A percentile compares a stretch with the other conserved stretches of the same genome.
Conservation (phyloP, 345 rosid genomes). For the Lumnitzera racemosa region DNA sequence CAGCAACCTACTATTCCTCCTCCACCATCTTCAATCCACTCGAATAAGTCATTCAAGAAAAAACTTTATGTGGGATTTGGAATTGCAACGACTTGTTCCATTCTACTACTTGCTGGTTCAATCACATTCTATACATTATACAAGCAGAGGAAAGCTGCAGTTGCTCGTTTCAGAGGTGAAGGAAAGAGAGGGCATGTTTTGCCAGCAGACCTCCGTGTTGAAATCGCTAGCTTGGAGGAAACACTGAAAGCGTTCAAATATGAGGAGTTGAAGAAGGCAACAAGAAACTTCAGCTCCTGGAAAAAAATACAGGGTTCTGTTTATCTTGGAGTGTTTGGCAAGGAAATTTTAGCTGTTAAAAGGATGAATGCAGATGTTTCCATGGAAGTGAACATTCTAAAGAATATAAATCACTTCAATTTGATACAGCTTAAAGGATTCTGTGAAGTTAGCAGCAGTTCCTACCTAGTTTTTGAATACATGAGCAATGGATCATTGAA, state of each 20-base stretch:
- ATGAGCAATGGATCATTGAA: conserved; percentile 30
- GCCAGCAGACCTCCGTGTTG: conserved; percentile 21
- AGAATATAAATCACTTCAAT: conserved; percentile 39
- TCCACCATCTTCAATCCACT: conserved; percentile 14
- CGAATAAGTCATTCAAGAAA: conserved; percentile 13
- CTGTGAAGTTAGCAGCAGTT: conserved; percentile 20
- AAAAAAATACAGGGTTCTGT: conserved; percentile 33
- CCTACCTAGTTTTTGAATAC: conserved; percentile 31
- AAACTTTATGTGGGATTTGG: conserved; percentile 16
- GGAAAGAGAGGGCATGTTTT: neutral
- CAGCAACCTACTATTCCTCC: conserved; percentile 7
- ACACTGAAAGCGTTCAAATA: conserved; percentile 20
- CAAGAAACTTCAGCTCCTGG: conserved; percentile 27
- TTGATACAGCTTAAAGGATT: conserved; percentile 32
- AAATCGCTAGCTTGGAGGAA: conserved; percentile 37
- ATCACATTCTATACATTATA: conserved; percentile 10
- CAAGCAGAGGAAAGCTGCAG: conserved; percentile 12
- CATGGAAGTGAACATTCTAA: conserved; percentile 35
- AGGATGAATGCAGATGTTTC: conserved; percentile 22
- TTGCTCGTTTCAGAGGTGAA: neutral
- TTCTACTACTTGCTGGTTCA: conserved; percentile 14
- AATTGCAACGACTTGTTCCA: conserved; percentile 25
- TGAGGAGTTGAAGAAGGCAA: conserved; percentile 29
- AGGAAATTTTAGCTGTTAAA: conserved; percentile 31
- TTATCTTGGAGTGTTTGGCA: conserved; percentile 27